Evolutionary conservation across 306 rosid genomes (phyloP).

Genomic region (Vicia villosa): DNA sequence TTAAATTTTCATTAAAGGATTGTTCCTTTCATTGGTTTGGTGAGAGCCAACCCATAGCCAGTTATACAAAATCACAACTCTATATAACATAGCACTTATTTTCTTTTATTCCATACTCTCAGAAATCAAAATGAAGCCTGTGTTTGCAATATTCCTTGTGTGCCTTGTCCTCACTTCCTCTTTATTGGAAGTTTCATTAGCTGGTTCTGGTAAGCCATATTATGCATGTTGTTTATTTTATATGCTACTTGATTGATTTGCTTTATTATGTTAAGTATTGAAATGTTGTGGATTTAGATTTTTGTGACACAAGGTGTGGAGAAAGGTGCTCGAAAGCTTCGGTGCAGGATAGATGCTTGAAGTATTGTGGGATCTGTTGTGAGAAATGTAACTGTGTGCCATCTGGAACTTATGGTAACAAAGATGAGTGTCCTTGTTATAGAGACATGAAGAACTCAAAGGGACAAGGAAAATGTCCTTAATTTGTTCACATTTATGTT

Average conservation of each 20-base stretch:
- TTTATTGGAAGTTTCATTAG: constrained; percentile 49
- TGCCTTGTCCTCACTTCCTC: constrained; percentile 62
- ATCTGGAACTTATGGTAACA: constrained; percentile 86
- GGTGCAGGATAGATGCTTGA: constrained; percentile 63
- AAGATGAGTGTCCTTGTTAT: constrained; percentile 93
- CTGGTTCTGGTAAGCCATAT: constrained; percentile 58
- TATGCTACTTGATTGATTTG: background rate
- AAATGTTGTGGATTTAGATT: constrained; percentile 37
- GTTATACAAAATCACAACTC: background rate
- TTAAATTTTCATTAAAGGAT: background rate
- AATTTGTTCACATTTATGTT: background rate
- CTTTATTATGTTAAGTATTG: background rate
- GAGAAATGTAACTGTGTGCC: constrained; percentile 81
- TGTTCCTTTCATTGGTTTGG: background rate
- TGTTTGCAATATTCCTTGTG: constrained; percentile 49
- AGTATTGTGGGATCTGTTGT: constrained; percentile 84
- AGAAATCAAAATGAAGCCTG: constrained; percentile 53
- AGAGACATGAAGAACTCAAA: constrained; percentile 73
- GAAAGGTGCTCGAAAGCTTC: constrained; percentile 74
- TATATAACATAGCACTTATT: background rate
- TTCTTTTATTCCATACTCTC: background rate
- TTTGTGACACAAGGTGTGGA: constrained; percentile 59
- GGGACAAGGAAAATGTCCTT: constrained; percentile 85
- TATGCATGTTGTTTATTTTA: background rate
- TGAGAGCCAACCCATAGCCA: constrained; percentile 2